phyloP scores from a whole-genome alignment of 345 rosid genomes.

The Carallia brachiata region DNA sequence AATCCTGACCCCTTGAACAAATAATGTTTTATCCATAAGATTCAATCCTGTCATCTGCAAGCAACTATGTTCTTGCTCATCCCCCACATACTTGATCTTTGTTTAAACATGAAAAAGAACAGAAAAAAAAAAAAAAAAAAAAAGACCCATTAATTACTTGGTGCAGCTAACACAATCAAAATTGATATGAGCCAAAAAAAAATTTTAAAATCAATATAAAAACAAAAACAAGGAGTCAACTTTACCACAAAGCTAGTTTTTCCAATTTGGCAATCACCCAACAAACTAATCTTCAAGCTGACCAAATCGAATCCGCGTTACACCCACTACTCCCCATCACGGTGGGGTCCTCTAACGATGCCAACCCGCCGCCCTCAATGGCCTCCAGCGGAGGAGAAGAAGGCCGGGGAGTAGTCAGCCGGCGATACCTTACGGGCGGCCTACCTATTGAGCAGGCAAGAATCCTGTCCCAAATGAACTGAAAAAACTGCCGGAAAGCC shows the following conservation, averaged over 20 bases:
- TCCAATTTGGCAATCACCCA: conserved; percentile 93
- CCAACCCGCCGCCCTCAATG: conserved; percentile 5
- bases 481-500: conserved; percentile 57
- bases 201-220: neutral
- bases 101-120: neutral
- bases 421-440: conserved; percentile 56
- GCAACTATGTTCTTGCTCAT: conserved; percentile 59
- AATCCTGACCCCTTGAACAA: conserved; percentile 80
- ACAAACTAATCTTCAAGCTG: conserved; percentile 75
- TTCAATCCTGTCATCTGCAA: conserved; percentile 80
- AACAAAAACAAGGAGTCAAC: neutral
- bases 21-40: conserved; percentile 77
- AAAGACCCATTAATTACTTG: neutral
- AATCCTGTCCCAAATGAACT: conserved; percentile 71
- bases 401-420: conserved; percentile 38
- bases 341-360: conserved; percentile 13
- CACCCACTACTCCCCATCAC: conserved; percentile 28
- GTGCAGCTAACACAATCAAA: neutral
- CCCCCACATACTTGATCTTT: conserved; percentile 81
- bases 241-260: conserved; percentile 88
- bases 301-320: conserved; percentile 74
- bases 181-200: neutral
- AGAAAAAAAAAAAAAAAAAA: neutral
- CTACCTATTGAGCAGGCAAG: conserved; percentile 71
- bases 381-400: conserved; percentile 38